Conservation (phyloP, 176 grass and related monocot species). For the Phoenix dactylifera region DNA sequence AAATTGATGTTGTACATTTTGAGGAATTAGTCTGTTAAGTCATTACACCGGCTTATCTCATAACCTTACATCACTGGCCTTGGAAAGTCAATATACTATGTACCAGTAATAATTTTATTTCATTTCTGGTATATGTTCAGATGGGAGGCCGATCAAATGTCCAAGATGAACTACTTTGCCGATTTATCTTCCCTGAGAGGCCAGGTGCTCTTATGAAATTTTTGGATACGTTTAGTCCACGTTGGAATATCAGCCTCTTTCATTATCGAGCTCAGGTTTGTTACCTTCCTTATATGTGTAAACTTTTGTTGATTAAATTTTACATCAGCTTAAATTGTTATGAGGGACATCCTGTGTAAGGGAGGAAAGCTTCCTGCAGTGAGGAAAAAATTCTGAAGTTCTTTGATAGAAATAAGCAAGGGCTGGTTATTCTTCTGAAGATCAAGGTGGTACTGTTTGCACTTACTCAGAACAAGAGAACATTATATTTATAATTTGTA, state of each 20-base stretch:
- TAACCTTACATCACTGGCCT: background rate
- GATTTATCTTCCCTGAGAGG: constrained; percentile 91
- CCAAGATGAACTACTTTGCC: constrained; percentile 69
- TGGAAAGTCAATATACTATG: background rate
- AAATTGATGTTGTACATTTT: background rate
- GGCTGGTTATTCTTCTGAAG: too few species aligned
- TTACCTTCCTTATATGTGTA: background rate
- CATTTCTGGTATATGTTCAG: constrained; percentile 30
- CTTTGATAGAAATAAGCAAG: too few species aligned
- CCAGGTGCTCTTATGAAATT: constrained; percentile 84
- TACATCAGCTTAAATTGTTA: too few species aligned
- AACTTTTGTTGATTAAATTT: too few species aligned
- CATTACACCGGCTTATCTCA: too few species aligned
- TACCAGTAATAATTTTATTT: background rate
- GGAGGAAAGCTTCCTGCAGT: too few species aligned
- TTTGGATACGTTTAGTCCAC: constrained; percentile 71
- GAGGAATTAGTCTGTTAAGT: too few species aligned
- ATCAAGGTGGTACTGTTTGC: too few species aligned
- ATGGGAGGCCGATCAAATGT: constrained; percentile 86
- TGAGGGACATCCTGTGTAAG: too few species aligned
- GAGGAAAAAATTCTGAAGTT: too few species aligned
- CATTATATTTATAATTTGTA: too few species aligned
- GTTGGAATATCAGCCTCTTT: constrained; percentile 98
- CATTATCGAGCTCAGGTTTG: constrained; percentile 87
- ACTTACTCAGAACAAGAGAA: too few species aligned